Conservation (phyloP, 352 stramenopile genomes). For the Phytophthora hibernalis region DNA sequence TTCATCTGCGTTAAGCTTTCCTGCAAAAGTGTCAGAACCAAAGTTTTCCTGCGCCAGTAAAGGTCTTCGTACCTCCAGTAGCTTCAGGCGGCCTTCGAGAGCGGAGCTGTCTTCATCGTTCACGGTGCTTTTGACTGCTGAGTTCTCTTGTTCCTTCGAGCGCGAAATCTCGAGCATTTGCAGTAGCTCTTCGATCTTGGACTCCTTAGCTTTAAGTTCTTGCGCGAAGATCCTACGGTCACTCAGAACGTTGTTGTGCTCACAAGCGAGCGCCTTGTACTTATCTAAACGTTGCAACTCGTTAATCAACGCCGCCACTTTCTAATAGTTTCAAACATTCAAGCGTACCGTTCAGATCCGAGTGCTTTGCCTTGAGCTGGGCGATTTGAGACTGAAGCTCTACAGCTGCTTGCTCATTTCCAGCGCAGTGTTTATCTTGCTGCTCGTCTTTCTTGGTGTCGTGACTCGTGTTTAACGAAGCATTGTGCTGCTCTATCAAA, state of each 20-base stretch:
- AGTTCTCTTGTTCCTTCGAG: slow-evolving; percentile 12
- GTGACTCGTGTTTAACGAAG: not conserved
- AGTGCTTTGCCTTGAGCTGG: slow-evolving; percentile 26
- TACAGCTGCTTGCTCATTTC: slow-evolving; percentile 7
- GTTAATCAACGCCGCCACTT: not conserved
- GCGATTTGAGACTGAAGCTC: slow-evolving; percentile 26
- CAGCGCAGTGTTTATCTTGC: not conserved
- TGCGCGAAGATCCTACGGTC: slow-evolving; percentile 17
- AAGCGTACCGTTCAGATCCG: slow-evolving; percentile 28
- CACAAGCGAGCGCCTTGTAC: slow-evolving; percentile 31
- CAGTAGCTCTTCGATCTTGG: slow-evolving; percentile 49
- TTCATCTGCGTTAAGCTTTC: slow-evolving; percentile 85
- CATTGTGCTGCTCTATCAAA: not conserved
- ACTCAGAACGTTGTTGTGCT: slow-evolving; percentile 20
- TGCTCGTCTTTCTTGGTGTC: slow-evolving; percentile 2
- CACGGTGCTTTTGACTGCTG: not conserved
- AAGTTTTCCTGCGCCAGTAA: not conserved
- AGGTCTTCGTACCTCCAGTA: slow-evolving; percentile 59
- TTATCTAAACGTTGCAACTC: slow-evolving; percentile 30
- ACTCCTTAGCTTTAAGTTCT: slow-evolving; percentile 38
- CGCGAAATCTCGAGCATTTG: slow-evolving; percentile 33
- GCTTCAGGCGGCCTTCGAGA: slow-evolving; percentile 54
- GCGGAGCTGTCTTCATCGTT: slow-evolving; percentile 30
- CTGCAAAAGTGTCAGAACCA: slow-evolving; percentile 30
- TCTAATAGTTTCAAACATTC: not conserved